Evolutionary conservation across 305 asterid genomes (phyloP).

Genomic region (Fraxinus latifolia): DNA sequence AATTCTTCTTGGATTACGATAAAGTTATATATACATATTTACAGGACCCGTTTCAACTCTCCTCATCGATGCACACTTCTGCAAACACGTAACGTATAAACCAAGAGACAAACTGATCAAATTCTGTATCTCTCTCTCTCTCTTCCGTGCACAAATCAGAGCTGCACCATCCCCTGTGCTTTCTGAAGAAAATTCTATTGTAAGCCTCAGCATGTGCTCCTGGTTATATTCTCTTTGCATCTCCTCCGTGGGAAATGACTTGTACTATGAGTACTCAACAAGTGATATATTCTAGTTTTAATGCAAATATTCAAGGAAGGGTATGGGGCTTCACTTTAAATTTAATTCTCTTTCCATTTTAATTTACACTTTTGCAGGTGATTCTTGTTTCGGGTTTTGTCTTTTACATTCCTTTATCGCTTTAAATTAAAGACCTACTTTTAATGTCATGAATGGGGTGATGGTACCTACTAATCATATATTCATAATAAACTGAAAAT

Average conservation of each 20-base stretch:
- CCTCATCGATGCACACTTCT: slow-evolving; percentile 34
- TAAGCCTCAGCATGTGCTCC: slow-evolving; percentile 63
- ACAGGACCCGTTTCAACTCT: slow-evolving; percentile 17
- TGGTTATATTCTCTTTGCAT: slow-evolving; percentile 62
- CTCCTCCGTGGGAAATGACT: slow-evolving; percentile 27
- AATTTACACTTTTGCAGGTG: slow-evolving; percentile 56
- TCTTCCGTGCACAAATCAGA: slow-evolving; percentile 14
- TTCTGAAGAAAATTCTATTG: slow-evolving; percentile 50
- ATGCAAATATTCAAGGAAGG: slow-evolving; percentile 22
- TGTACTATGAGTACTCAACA: slow-evolving; percentile 39
- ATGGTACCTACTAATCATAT: background rate
- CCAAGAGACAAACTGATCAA: slow-evolving; percentile 50
- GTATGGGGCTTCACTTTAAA: slow-evolving; percentile 63
- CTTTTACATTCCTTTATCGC: slow-evolving; percentile 27
- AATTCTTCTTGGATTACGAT: no score
- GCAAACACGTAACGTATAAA: slow-evolving; percentile 20
- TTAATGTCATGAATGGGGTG: background rate
- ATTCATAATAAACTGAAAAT: background rate
- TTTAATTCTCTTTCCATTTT: slow-evolving; percentile 53
- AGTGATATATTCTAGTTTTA: slow-evolving; percentile 33
- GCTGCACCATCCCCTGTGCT: slow-evolving; percentile 27
- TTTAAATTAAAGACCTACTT: background rate
- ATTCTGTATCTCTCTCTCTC: slow-evolving; percentile 24
- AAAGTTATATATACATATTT: background rate
- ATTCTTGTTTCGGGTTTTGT: slow-evolving; percentile 65